Conservation (phyloP, 1,284 basidiomycete species). For the Trichosporon ovoides region DNA sequence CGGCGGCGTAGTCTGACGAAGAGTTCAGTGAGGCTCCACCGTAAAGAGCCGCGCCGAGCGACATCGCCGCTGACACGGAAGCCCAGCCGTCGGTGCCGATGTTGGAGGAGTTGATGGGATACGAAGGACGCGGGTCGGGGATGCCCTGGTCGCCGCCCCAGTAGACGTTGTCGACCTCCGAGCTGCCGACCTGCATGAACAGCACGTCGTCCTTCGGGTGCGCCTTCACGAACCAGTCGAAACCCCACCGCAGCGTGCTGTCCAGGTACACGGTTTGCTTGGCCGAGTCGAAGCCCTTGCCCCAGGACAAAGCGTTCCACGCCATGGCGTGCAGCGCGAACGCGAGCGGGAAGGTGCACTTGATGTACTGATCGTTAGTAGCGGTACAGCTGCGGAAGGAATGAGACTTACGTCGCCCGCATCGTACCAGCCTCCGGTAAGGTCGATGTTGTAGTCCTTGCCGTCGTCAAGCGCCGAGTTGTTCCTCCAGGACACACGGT, state of each 20-base stretch:
- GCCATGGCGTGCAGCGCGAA: slow-evolving; percentile 75
- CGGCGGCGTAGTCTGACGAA: slow-evolving; percentile 46
- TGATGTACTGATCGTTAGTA: slow-evolving; percentile 59
- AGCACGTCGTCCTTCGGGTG: slow-evolving; percentile 69
- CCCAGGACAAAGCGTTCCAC: slow-evolving; percentile 80
- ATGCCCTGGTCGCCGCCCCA: slow-evolving; percentile 74
- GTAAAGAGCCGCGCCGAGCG: slow-evolving; percentile 77
- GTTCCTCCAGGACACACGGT: slow-evolving; percentile 82
- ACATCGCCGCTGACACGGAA: slow-evolving; percentile 73
- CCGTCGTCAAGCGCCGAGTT: slow-evolving; percentile 72
- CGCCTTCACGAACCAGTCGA: slow-evolving; percentile 79
- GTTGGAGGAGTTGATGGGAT: slow-evolving; percentile 65
- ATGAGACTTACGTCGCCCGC: slow-evolving; percentile 57
- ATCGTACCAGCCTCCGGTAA: slow-evolving; percentile 85
- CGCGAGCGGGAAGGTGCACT: slow-evolving; percentile 71
- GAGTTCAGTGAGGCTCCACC: slow-evolving; percentile 55
- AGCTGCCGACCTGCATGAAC: slow-evolving; percentile 69
- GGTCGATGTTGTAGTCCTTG: slow-evolving; percentile 63
- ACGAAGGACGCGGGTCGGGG: slow-evolving; percentile 66
- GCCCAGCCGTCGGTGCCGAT: slow-evolving; percentile 88
- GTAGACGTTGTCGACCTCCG: slow-evolving; percentile 66
- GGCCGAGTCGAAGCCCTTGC: slow-evolving; percentile 71
- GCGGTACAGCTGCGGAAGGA: background rate
- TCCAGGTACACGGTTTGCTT: slow-evolving; percentile 86
- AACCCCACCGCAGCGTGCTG: slow-evolving; percentile 76